phyloP scores from a whole-genome alignment of 352 stramenopile genomes.

The Aphanomyces cochlioides region DNA sequence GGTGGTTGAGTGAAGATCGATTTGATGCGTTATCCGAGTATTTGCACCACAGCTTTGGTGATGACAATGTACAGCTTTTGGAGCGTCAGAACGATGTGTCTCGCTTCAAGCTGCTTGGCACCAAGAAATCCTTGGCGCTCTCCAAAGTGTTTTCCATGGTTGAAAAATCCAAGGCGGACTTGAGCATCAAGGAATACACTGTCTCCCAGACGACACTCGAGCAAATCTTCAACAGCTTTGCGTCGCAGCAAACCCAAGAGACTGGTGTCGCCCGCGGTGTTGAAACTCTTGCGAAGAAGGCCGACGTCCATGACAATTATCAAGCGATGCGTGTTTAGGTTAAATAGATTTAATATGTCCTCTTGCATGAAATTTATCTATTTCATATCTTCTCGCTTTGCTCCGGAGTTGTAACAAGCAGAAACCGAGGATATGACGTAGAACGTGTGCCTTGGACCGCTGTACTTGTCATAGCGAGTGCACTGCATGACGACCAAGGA shows the following conservation, averaged over 20 bases:
- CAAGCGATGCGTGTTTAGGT: not conserved
- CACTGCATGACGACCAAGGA: no score
- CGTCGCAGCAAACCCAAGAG: no score
- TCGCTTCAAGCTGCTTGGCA: conserved; percentile 51
- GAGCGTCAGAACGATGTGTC: conserved; percentile 61
- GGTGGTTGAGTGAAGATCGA: conserved; percentile 65
- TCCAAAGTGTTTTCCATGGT: not conserved
- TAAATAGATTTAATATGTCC: not conserved
- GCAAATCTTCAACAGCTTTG: no score
- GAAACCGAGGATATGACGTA: no score
- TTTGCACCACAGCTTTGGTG: conserved; percentile 24
- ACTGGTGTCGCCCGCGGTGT: no score
- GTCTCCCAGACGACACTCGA: no score
- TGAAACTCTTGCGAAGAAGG: not conserved
- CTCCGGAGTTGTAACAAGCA: no score
- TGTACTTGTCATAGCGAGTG: no score
- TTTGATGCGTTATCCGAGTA: conserved; percentile 42
- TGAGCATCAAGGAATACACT: no score
- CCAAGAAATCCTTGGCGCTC: conserved; percentile 34
- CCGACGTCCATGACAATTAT: not conserved
- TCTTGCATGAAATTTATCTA: not conserved
- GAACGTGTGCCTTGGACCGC: no score
- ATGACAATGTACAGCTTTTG: conserved; percentile 31
- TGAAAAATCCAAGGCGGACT: no score
- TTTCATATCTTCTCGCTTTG: not conserved